These are phyloP conservation scores for Hondaea fermentalgiana DNA, from an alignment of 108 stramenopile genomes.

Conservation along the genomic window DNA sequence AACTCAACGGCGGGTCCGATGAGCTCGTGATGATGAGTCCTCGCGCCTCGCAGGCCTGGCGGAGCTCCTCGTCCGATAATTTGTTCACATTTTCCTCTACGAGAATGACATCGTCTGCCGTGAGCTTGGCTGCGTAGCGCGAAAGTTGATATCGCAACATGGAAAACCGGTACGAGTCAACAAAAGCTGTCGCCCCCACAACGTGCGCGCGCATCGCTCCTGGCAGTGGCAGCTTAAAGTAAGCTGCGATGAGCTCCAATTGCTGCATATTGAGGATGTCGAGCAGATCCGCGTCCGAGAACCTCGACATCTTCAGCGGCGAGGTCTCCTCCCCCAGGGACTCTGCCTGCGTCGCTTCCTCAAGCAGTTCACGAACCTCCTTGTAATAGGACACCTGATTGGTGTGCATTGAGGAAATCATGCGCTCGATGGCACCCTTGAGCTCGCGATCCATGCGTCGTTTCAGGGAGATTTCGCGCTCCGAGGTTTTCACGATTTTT, in stretches of 20 bases:
- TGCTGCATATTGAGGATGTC: neutral
- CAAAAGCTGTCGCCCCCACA: neutral
- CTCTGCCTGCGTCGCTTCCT: neutral
- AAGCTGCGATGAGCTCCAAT: neutral
- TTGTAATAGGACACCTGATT: neutral
- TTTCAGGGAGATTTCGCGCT: neutral
- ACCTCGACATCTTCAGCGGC: neutral
- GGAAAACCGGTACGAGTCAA: neutral
- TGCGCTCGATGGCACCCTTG: neutral
- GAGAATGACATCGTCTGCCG: neutral
- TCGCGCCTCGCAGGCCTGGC: neutral
- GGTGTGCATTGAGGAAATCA: neutral
- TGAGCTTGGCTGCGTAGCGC: neutral
- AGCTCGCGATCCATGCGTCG: neutral
- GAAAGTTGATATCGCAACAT: neutral
- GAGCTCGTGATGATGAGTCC: neutral
- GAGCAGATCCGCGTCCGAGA: slow-evolving; percentile 4
- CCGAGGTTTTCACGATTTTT: neutral
- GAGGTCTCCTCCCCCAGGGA: neutral
- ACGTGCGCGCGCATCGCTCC: neutral
- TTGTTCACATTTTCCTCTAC: neutral
- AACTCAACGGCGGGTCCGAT: neutral
- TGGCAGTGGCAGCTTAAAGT: neutral
- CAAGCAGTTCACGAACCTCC: neutral
- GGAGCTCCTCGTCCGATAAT: neutral